phyloP scores from a whole-genome alignment of 2,329 filamentous ascomycete species.

The Onygena corvina region DNA sequence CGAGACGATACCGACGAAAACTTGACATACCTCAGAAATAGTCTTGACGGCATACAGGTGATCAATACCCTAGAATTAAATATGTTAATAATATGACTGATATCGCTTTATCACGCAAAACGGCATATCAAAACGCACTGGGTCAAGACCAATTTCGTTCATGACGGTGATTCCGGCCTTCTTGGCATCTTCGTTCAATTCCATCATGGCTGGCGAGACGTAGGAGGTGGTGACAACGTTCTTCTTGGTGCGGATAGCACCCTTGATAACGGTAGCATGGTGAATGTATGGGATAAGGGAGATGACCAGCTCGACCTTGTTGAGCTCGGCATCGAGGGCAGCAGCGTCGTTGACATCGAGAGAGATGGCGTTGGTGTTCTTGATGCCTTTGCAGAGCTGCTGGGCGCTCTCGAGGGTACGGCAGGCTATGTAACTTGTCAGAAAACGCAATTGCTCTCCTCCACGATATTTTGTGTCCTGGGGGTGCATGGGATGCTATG shows the following conservation, averaged over 20 bases:
- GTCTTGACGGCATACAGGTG: conserved; percentile 69
- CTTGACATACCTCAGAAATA: conserved; percentile 42
- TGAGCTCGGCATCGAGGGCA: conserved; percentile 69
- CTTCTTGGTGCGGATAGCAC: conserved; percentile 86
- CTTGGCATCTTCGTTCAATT: conserved; percentile 71
- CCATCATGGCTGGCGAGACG: conserved; percentile 82
- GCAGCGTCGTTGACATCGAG: conserved; percentile 68
- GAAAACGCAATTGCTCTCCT: not conserved
- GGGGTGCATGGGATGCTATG: not conserved
- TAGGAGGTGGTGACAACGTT: conserved; percentile 93
- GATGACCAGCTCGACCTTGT: conserved; percentile 67
- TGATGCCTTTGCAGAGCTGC: conserved; percentile 59
- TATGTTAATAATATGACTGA: not conserved
- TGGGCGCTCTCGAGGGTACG: conserved; percentile 66
- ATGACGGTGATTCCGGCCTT: conserved; percentile 90
- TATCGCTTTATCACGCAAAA: no score
- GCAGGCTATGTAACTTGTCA: conserved; percentile 48
- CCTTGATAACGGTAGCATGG: conserved; percentile 83
- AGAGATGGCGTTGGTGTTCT: conserved; percentile 62
- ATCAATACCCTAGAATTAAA: conserved; percentile 27
- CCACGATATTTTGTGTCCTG: not conserved
- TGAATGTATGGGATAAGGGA: conserved; percentile 82
- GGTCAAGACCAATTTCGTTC: conserved; percentile 76
- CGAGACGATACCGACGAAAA: not conserved
- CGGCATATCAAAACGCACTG: conserved; percentile 17